Evolutionary conservation across 2,329 filamentous ascomycete genomes (phyloP), one percentile per base, ranked within the genome.

Genomic region (Raffaelea arxii): DNA sequence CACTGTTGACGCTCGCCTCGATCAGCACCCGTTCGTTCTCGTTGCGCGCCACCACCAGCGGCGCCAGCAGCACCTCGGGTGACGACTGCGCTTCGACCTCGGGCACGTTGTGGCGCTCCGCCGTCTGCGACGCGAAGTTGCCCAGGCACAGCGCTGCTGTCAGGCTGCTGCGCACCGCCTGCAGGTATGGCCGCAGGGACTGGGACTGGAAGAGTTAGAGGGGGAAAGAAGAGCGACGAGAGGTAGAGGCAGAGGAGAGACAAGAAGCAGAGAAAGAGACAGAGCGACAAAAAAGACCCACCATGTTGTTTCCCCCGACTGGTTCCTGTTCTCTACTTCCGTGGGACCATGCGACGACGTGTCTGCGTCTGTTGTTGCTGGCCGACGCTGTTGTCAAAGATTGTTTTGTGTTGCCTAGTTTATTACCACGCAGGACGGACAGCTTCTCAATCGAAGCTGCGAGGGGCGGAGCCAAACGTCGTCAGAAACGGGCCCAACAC

Each of bases 1-100:
- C 86, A 56, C 86, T 94, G 77, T 98, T 98, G 70, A 97, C 84
- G 65, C 86, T 92, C 46, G 92, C 90, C 71, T 97, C 91, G 62
- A 97, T 94, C 51, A 95, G 74, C 55, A 98, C 91, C 58, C 86
- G 83, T 76, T 98, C 92, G 65, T 96, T 94, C 68, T 97, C 90
- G 68, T 98, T 98, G 54, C 92, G 82, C 53, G 91, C 85, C 56
- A 98, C 81, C 24, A 84, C 89, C 53, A 98, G 72, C 18, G 91
- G 90, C 60, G 92, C 94, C 51, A 98, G 75, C 21, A 98, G 77
- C 50, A 97, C 84, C 74, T 98, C 92, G 21, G 94, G 92, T 0
- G 90, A 95, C 44, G 84, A 89, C 55, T 82, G 81, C 37, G 91
- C 90, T 72, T 98, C 92, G 59, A 98, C 86, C 66, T 98, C 92